phyloP scores from a whole-genome alignment of 768 basidiomycete genomes.

The Gautieria morchelliformis region DNA sequence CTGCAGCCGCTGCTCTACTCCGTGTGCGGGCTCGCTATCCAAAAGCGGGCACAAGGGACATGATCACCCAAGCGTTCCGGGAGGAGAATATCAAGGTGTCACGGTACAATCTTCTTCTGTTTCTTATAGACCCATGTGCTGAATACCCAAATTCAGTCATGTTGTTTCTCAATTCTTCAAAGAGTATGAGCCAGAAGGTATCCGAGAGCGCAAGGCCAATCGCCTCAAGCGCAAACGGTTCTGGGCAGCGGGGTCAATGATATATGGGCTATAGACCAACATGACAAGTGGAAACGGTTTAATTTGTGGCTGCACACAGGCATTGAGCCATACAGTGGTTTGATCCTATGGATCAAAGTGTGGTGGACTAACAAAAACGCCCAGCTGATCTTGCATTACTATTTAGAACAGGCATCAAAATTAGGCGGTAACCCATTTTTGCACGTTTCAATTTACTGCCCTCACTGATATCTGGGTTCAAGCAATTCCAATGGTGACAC shows the following conservation, averaged over 20 bases:
- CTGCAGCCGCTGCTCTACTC: not conserved
- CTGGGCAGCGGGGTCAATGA: slow-evolving; percentile 36
- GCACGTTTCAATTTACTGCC: no score
- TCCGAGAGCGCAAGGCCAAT: slow-evolving; percentile 12
- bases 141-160: not conserved
- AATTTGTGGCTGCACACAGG: no score
- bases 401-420: no score
- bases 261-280: slow-evolving; percentile 29
- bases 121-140: not conserved
- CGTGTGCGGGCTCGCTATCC: not conserved
- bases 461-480: no score
- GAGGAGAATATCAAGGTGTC: not conserved
- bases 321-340: no score
- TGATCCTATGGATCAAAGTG: slow-evolving; percentile 26
- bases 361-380: slow-evolving; percentile 33
- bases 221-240: slow-evolving; percentile 22
- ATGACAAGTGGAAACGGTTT: slow-evolving; percentile 37
- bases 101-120: no score
- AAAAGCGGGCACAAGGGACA: not conserved
- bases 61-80: not conserved
- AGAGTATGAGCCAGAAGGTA: slow-evolving; percentile 15
- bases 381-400: slow-evolving; percentile 20
- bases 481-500: no score
- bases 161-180: slow-evolving; percentile 11
- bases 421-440: no score